Percentiles rank a stretch among this genome's conserved stretches.
Conservation (phyloP, 2,329 filamentous ascomycete genomes). For the Colletotrichum shisoi region DNA sequence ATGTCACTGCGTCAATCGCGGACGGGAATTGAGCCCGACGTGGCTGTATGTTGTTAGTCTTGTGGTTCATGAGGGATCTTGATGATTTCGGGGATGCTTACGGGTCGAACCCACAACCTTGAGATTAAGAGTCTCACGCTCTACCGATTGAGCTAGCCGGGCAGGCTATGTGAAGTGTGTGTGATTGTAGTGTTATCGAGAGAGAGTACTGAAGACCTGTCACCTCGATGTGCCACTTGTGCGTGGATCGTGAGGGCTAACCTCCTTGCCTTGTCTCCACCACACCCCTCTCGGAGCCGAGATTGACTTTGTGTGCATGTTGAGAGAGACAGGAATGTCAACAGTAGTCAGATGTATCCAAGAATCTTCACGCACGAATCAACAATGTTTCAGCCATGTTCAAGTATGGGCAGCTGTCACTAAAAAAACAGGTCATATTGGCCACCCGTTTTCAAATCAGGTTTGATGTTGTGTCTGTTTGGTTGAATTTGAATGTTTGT, state of each 20-base stretch:
- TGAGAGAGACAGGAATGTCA: too few relatives aligned
- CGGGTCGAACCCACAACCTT: conserved; percentile 63
- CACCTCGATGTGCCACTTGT: not conserved
- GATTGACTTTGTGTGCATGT: not conserved
- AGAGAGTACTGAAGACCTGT: not conserved
- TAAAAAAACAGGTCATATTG: too few relatives aligned
- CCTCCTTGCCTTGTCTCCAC: not conserved
- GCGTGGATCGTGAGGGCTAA: not conserved
- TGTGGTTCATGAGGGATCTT: too few relatives aligned
- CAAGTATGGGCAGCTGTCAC: too few relatives aligned
- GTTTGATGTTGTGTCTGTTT: too few relatives aligned
- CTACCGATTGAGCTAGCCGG: conserved; percentile 74
- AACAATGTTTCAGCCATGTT: too few relatives aligned
- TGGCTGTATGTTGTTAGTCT: not conserved
- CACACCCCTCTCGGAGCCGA: not conserved
- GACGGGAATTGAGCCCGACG: not conserved
- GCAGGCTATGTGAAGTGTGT: conserved; percentile 38
- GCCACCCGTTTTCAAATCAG: too few relatives aligned
- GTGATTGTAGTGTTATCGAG: rapidly evolving
- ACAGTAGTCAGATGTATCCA: too few relatives aligned
- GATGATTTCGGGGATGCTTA: not conserved
- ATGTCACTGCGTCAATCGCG: not conserved
- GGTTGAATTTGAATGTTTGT: too few relatives aligned
- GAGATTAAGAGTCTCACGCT: conserved; percentile 75
- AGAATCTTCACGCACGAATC: too few relatives aligned